Base-by-base conservation (phyloP, 2,329 filamentous ascomycete species). In the Fusarium musae region DNA sequence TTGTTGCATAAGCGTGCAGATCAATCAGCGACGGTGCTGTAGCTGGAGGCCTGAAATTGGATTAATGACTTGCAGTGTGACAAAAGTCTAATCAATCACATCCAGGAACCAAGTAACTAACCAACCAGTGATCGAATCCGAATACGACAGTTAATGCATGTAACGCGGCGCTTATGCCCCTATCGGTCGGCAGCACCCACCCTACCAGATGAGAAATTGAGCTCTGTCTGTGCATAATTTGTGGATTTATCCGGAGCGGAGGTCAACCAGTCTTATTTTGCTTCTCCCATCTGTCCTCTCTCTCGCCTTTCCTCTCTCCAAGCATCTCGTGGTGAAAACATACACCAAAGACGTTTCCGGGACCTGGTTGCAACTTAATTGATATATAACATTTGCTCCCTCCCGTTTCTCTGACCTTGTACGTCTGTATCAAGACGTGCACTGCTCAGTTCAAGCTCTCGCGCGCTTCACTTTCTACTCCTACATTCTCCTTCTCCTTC, bases 221-320 rank as follows among this genome's bases (percentile, higher is more conserved):
- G 77, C 74, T 66, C 69, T 66, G 34, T 66, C 69, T 66, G 34
- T 74, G 70, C 74, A 69, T 70, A 54, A 76, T 73, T 72, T 69
- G 74, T 75, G 75, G 76, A 77, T 78, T 78, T 78, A 78, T 65
- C 76, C 76, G 76, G 76, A 75, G 69, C 56, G 64, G 67, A 75
- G 73, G 74, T 63, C 64, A 63, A 57, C 61, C 69, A 65, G 56
- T 65, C 65, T 65, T 66, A 63, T 70, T 77, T 70, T 74, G 62
- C 63, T 62, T 67, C 66, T 63, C 67, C 32, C 71, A 73, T 74
- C 65, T 62, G 53, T 72, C 69, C 68, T 59, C 59, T 71, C 58
- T 59, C 50, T 69, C 59, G 47, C 66, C 59, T 69, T 57, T 71
- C 62, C 65, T 67, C 56, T 70, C 49, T 69, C 59, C 62, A 67